Evolutionary conservation across 176 grass and related monocot species (phyloP), one percentile per base, ranked within the genome.

Genomic region (Miscanthus lutarioriparius): DNA sequence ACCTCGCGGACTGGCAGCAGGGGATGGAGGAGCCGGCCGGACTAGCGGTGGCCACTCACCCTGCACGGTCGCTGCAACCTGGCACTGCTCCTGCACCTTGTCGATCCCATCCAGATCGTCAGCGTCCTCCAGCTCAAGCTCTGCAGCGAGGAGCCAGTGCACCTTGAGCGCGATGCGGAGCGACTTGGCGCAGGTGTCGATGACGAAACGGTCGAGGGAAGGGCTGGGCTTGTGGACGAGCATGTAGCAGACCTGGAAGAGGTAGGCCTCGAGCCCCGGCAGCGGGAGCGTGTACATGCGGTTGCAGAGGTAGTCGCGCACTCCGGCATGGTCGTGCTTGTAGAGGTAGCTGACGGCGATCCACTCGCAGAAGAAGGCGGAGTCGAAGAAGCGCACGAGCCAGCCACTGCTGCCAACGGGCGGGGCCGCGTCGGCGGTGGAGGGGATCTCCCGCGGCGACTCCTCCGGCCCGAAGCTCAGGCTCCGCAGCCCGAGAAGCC

Each of bases 211-310:
- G 64, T 96, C 93, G 37, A 99, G 87, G 19, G 96, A 99, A 8
- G 96, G 96, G 80, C 93, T 95, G 43, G 96, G 96, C 84, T 99
- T 99, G 82, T 99, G 89, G 41, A 99, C 89, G 67, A 99, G 80
- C 93, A 99, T 99, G 87, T 96, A 99, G 82, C 96, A 99, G 75
- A 99, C 94, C 88, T 96, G 96, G 87, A 99, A 99, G 80, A 96
- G 93, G 86, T 99, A 99, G 44, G 87, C 91, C 81, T 99, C 96
- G 13, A 99, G 93, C 2, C 96, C 96, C 9, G 77, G 63, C 37
- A 99, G 93, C 32, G 96, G 96, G 30, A 99, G 96, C 27, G 93
- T 88, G 86, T 99, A 99, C 96, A 99, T 96, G 80, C 96, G 90
- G 84, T 99, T 99, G 84, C 96, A 99, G 59, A 99, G 89, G 84